A percentile compares a stretch with the other conserved stretches of the same genome.
Conservation (phyloP, 2,329 filamentous ascomycete species). For the Septoria linicola region DNA sequence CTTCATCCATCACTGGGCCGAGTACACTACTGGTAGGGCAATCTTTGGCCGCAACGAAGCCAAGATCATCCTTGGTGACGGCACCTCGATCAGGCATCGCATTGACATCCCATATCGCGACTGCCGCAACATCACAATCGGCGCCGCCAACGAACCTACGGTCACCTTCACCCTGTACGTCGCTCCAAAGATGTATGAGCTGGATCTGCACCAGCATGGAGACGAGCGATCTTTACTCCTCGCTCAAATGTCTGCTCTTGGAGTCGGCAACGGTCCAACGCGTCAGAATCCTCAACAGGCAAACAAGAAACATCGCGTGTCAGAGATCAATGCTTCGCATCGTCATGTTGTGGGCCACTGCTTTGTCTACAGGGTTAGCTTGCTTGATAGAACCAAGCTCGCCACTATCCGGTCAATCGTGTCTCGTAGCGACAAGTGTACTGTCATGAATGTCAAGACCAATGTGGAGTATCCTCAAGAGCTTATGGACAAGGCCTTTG, state of each 20-base stretch:
- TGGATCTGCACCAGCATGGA: constrained; percentile 9
- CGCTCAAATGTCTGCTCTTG: neutral
- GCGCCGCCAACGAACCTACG: constrained; percentile 33
- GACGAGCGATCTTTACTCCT: neutral
- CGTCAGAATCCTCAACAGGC: neutral
- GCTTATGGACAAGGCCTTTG: constrained; percentile 18
- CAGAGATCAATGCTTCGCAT: constrained; percentile 41
- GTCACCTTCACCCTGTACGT: constrained; percentile 41
- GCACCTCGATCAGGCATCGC: constrained; percentile 30
- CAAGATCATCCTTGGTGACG: constrained; percentile 29
- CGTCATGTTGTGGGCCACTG: constrained; percentile 47
- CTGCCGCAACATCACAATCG: constrained; percentile 41
- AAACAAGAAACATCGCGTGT: constrained; percentile 36
- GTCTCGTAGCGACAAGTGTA: constrained; percentile 31
- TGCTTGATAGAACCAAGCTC: constrained; percentile 30
- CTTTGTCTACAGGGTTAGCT: constrained; percentile 50
- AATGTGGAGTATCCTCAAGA: constrained; percentile 17
- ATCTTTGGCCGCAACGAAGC: constrained; percentile 34
- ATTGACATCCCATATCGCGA: constrained; percentile 47
- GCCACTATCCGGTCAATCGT: constrained; percentile 29
- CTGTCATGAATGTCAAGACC: constrained; percentile 32
- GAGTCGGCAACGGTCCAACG: neutral
- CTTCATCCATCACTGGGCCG: constrained; percentile 44
- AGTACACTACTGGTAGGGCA: constrained; percentile 44
- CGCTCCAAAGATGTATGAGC: constrained; percentile 44